A percentile compares a stretch with the other conserved stretches of the same genome.
These are phyloP conservation scores for Mortierella sp. DNA, from an alignment of 371 early-diverging fungal species.

Conservation along the genomic window DNA sequence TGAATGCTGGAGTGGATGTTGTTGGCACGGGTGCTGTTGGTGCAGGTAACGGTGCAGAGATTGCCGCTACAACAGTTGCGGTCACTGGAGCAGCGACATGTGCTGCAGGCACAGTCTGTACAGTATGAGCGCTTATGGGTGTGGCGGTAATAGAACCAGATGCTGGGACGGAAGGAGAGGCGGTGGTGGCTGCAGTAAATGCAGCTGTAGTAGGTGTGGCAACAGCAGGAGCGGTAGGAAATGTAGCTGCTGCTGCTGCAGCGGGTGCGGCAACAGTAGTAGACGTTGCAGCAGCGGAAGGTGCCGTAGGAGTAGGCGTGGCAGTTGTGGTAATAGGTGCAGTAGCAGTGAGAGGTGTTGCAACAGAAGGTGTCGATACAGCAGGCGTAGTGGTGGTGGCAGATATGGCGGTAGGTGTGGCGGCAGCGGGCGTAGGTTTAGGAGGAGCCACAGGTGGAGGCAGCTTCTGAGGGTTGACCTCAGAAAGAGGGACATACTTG, in stretches of 20 bases:
- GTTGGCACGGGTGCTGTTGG: background rate
- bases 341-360: slow-evolving; percentile 5
- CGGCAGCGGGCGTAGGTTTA: background rate
- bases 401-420: background rate
- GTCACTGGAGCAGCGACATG: background rate
- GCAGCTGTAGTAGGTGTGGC: background rate
- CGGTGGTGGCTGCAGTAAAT: background rate
- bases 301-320: background rate
- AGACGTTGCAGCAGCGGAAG: background rate
- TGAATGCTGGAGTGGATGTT: too few species aligned
- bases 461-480: slow-evolving; percentile 44
- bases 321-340: background rate
- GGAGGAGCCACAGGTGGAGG: slow-evolving; percentile 34
- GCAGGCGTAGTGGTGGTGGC: background rate
- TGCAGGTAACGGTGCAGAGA: background rate
- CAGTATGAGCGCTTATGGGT: background rate
- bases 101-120: background rate
- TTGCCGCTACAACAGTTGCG: background rate
- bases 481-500: slow-evolving; percentile 49
- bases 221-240: background rate
- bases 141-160: background rate
- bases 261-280: background rate
- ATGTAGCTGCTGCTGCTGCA: background rate
- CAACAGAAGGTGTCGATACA: background rate
- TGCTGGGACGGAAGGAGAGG: background rate